Base-by-base conservation (phyloP, 805 yeast genomes). In the Metschnikowia gelsemii region DNA sequence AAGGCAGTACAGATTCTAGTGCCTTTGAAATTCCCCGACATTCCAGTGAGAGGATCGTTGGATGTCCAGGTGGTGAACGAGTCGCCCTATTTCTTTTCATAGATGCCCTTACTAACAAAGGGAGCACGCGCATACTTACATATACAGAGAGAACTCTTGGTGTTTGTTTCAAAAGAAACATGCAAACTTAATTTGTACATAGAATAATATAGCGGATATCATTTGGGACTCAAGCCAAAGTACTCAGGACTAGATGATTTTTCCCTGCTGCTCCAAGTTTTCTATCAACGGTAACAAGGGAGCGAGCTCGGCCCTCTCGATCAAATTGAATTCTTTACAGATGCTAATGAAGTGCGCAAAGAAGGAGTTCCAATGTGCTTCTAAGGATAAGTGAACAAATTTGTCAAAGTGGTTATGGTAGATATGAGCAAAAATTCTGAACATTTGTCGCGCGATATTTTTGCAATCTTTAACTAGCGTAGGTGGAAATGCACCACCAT, bases 351-450 rank as follows among this genome's bases (percentile, higher is more conserved):
- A 93, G 61, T 93, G 99, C 12, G 96, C 93, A 65, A 95, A 93
- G 54, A 90, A 87, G 3, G 98, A 90, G 63, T 93, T 93, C 96
- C 96, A 93, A 61, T 93, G 98, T 0, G 98, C 96, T 61, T 93
- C 99, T 45, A 93, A 64, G 2, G 95, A 83, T 45, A 93, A 66
- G 61, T 93, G 97, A n/a, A 91, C 80, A 18, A 91, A 77, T 58
- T 84, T 88, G 51, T 91, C 99, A 63, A 89, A 93, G 62, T 93
- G 99, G 61, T 89, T 88, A 65, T 88, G 87, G 61, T 90, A 93
- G 27, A 93, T 81, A 59, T 90, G 96, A 3, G 99, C 99, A 66
- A 91, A 90, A 12, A 93, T 87, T 52, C 98, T 76, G 59, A 93
- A 89, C 88, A 93, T 85, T 59, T 93, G 98, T 49, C 89, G 73